phyloP scores from a whole-genome alignment of 176 grass and related monocot genomes.

The Rhynchospora breviuscula region DNA sequence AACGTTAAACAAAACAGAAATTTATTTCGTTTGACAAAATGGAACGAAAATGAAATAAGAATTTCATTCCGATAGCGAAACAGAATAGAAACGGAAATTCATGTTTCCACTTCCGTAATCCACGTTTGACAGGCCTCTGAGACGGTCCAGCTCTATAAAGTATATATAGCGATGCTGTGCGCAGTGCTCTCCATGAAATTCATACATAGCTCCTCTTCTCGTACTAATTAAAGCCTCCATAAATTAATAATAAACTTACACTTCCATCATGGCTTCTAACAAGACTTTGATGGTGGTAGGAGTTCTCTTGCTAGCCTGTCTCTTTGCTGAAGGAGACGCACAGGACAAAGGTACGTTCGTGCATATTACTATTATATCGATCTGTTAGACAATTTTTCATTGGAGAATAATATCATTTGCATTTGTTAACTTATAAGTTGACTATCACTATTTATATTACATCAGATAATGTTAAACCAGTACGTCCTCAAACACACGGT shows the following conservation, averaged over 20 bases:
- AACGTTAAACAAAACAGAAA: too few relatives aligned
- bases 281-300: not conserved
- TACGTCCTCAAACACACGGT: not conserved
- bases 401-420: not conserved
- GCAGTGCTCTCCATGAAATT: not conserved
- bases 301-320: not conserved
- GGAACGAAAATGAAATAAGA: too few relatives aligned
- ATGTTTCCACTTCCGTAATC: too few relatives aligned
- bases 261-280: not conserved
- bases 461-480: not conserved
- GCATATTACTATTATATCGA: not conserved
- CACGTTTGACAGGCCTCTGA: too few relatives aligned
- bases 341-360: not conserved
- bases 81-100: too few relatives aligned
- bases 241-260: not conserved
- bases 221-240: not conserved
- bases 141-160: not conserved
- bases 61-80: too few relatives aligned
- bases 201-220: not conserved
- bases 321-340: not conserved
- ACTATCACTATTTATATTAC: not conserved
- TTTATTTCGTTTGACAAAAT: too few relatives aligned
- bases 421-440: not conserved
- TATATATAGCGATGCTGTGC: constrained; percentile 3
- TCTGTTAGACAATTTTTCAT: not conserved